phyloP scores from a whole-genome alignment of 805 yeast genomes.

The Ogataea zsoltii region DNA sequence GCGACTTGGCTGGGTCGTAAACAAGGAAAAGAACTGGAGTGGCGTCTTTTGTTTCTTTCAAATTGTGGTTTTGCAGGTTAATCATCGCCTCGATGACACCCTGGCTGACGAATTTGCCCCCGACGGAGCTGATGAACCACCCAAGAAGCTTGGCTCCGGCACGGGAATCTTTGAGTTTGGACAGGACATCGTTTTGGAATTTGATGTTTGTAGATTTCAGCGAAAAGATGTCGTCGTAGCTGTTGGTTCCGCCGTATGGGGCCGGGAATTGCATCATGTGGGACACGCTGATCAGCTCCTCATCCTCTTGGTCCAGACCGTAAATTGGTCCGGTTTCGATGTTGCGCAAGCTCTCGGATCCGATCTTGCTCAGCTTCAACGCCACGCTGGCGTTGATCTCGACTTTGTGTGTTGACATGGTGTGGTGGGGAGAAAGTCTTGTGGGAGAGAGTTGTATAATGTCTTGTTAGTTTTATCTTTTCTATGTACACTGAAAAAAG shows the following conservation, averaged over 20 bases:
- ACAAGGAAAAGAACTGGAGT: slow-evolving; percentile 52
- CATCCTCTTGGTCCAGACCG: slow-evolving; percentile 62
- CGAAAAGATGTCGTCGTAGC: slow-evolving; percentile 53
- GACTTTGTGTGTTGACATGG: slow-evolving; percentile 29
- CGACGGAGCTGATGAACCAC: slow-evolving; percentile 72
- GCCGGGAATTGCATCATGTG: slow-evolving; percentile 69
- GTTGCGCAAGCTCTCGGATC: slow-evolving; percentile 62
- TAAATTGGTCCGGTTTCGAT: slow-evolving; percentile 69
- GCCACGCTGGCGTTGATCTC: slow-evolving; percentile 54
- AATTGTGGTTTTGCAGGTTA: slow-evolving; percentile 48
- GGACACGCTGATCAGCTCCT: slow-evolving; percentile 45
- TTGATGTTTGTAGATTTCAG: slow-evolving; percentile 57
- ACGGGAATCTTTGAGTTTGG: slow-evolving; percentile 60
- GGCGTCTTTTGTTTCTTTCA: slow-evolving; percentile 29
- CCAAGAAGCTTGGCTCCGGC: slow-evolving; percentile 74
- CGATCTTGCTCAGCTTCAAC: slow-evolving; percentile 63
- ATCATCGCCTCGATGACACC: slow-evolving; percentile 69
- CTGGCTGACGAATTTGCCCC: slow-evolving; percentile 69
- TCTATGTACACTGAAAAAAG: background rate
- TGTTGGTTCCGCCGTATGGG: slow-evolving; percentile 25
- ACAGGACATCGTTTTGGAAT: slow-evolving; percentile 68
- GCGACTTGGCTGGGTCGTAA: slow-evolving; percentile 69
- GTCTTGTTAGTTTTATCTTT: background rate
- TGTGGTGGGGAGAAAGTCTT: background rate
- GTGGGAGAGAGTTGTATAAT: background rate